Evolutionary conservation across 1,284 basidiomycete species (phyloP), one percentile per base, ranked within the genome.

Genomic region (Mrakiaceae sp.): DNA sequence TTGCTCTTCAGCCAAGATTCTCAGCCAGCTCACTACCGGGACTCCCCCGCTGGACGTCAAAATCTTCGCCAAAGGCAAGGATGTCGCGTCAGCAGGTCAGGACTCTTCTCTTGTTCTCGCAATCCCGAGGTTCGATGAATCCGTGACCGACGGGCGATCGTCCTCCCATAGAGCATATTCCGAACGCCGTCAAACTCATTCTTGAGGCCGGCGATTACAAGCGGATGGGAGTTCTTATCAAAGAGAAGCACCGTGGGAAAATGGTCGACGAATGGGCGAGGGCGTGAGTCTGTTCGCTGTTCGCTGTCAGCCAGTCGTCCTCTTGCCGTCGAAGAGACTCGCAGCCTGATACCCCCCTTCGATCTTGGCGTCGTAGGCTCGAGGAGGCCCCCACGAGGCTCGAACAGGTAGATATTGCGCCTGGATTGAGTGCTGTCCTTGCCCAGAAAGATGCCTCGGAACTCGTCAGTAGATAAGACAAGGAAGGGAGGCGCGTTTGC

Each of bases 401-500:
- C 9, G 86, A 93, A 69, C 74, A 86, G 42, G 79, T 88, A 43
- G 94, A 98, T 72, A 87, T 95, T 72, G 80, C 84, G 0, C 77
- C 83, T 2, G 84, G 87, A 0, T 77, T 97, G 14, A 88, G 91
- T 0, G 78, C 86, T 0, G 79, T 92, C 61, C 84, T 96, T 79
- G 86, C 88, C 0, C 82, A 86, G 43, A 98, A 97, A 76, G 94
- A 98, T 70, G 84, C 86, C 12, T 90, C 96, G 46, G 95, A 98
- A 74, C 73, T 93, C 64, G 92, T 92, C 69, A 68, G 87, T 79
- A 46, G 27, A 27, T 27, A 27, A 27, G 27, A 27, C 27, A 27
- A 27, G 27, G 27, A 27, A 27, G 27, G 27, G 2, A 27, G 27
- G 27, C 27, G 27, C 27, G 27, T 27, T 27, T 27, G 27, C 27